Percentiles rank a stretch among this genome's conserved stretches.
Conservation (phyloP, 345 rosid genomes). For the Populus tremula region DNA sequence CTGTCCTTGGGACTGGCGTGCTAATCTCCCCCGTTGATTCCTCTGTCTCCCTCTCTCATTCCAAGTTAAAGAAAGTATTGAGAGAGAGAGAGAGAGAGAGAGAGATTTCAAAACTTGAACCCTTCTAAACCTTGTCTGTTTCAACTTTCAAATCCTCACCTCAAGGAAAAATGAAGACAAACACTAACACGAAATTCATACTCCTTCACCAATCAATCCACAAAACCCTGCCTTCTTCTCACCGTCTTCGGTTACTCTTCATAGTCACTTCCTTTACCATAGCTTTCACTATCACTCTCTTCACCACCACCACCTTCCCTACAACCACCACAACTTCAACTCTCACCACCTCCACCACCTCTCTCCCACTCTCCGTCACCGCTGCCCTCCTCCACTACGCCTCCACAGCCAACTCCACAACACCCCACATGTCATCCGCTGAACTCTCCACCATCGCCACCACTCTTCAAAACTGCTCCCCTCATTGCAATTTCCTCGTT, state of each 20-base stretch:
- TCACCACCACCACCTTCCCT: conserved; percentile 39
- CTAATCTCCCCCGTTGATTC: conserved; percentile 29
- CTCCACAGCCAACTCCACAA: conserved; percentile 46
- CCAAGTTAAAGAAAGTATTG: neutral
- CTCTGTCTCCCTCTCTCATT: conserved; percentile 13
- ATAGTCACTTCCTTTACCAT: conserved; percentile 59
- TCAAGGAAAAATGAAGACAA: conserved; percentile 50
- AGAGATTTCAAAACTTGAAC: neutral
- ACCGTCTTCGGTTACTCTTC: conserved; percentile 57
- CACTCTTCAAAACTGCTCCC: conserved; percentile 41
- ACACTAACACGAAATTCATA: conserved; percentile 61
- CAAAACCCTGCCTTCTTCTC: conserved; percentile 40
- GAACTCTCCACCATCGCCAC: conserved; percentile 64
- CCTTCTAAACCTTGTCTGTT: neutral
- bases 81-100: neutral
- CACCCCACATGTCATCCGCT: conserved; percentile 52
- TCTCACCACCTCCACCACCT: conserved; percentile 18
- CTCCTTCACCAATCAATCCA: conserved; percentile 69
- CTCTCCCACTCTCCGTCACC: conserved; percentile 46
- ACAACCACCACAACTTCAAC: conserved; percentile 27
- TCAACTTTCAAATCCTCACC: neutral
- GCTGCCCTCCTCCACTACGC: conserved; percentile 75
- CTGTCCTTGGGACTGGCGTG: conserved; percentile 6
- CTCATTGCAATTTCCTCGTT: conserved; percentile 59
- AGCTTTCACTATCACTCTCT: conserved; percentile 65